These are phyloP conservation scores for Yamadazyma triangularis DNA, from an alignment of 1,139 yeast genomes.

Conservation along the genomic window DNA sequence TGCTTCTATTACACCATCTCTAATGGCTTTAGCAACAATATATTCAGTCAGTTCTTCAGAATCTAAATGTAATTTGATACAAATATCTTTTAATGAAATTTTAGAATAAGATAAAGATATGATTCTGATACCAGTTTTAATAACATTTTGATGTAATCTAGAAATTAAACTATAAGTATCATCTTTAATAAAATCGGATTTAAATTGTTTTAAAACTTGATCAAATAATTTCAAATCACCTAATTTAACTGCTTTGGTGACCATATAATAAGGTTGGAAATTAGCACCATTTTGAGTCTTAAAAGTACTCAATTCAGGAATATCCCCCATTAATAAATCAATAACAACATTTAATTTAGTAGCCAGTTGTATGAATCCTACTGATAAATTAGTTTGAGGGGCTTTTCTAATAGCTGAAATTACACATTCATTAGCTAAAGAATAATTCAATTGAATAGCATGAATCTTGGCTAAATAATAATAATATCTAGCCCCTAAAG, in stretches of 20 bases:
- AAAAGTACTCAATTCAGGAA: slow-evolving; percentile 87
- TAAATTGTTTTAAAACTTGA: slow-evolving; percentile 65
- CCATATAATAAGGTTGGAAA: slow-evolving; percentile 77
- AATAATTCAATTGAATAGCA: slow-evolving; percentile 90
- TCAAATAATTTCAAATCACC: slow-evolving; percentile 88
- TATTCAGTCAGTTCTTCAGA: slow-evolving; percentile 96
- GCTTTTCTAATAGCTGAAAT: slow-evolving; percentile 94
- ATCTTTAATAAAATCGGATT: slow-evolving; percentile 62
- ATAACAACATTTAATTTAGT: slow-evolving; percentile 84
- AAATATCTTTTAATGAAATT: slow-evolving; percentile 84
- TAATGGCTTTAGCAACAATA: slow-evolving; percentile 92
- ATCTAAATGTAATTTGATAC: slow-evolving; percentile 86
- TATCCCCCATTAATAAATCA: slow-evolving; percentile 93
- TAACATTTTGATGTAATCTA: slow-evolving; percentile 92
- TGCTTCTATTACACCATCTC: slow-evolving; percentile 98
- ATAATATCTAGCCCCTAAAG: slow-evolving; percentile 87
- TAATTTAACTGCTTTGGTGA: slow-evolving; percentile 85
- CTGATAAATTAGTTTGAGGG: slow-evolving; percentile 85
- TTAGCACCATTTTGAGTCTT: slow-evolving; percentile 49
- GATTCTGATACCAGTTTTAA: slow-evolving; percentile 94
- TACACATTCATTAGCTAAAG: slow-evolving; percentile 84
- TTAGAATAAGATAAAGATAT: slow-evolving; percentile 88
- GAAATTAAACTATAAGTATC: slow-evolving; percentile 81
- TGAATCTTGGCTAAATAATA: slow-evolving; percentile 86
- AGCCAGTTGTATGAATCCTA: slow-evolving; percentile 87